These are phyloP conservation scores for Beverwykella pulmonaria DNA, from an alignment of 495 filamentous ascomycete species.

Conservation along the genomic window DNA sequence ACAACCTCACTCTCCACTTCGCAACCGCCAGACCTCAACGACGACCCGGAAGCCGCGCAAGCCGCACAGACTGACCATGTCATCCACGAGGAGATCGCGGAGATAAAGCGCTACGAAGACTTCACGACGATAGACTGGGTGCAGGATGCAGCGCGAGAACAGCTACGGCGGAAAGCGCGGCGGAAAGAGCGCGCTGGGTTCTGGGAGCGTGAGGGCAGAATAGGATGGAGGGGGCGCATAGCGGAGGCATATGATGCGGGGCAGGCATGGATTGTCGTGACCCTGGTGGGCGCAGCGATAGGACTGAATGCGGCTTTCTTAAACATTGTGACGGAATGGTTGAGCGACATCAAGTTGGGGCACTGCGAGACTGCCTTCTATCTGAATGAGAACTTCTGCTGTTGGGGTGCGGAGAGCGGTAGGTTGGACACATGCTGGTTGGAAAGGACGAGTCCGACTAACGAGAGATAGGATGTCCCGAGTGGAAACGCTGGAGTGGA, in stretches of 20 bases:
- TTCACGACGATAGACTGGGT: conserved; percentile 99
- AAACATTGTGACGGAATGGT: conserved; percentile 96
- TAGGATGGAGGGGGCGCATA: conserved; percentile 81
- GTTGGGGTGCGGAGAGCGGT: conserved; percentile 93
- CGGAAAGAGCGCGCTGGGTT: conserved; percentile 73
- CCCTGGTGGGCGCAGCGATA: conserved; percentile 87
- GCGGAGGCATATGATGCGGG: conserved; percentile 92
- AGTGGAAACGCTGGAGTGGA: conserved; percentile 89
- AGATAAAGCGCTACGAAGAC: conserved; percentile 97
- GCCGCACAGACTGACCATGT: conserved; percentile 44
- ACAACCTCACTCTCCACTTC: conserved; percentile 67
- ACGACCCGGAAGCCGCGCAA: conserved; percentile 55
- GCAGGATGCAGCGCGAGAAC: conserved; percentile 92
- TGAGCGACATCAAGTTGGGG: conserved; percentile 92
- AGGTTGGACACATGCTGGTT: conserved; percentile 32
- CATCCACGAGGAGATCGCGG: conserved; percentile 91
- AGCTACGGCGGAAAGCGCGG: conserved; percentile 74
- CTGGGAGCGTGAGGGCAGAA: conserved; percentile 69
- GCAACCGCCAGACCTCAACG: conserved; percentile 58
- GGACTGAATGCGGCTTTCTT: conserved; percentile 90
- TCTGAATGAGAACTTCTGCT: conserved; percentile 96
- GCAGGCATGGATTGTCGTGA: conserved; percentile 98
- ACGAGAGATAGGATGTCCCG: conserved; percentile 66
- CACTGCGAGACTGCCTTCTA: conserved; percentile 96
- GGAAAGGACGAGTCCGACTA: conserved; percentile 20